Evolutionary conservation across 176 grass and related monocot genomes (phyloP), one percentile per base, ranked within the genome.

Genomic region (Pontederia crassipes): DNA sequence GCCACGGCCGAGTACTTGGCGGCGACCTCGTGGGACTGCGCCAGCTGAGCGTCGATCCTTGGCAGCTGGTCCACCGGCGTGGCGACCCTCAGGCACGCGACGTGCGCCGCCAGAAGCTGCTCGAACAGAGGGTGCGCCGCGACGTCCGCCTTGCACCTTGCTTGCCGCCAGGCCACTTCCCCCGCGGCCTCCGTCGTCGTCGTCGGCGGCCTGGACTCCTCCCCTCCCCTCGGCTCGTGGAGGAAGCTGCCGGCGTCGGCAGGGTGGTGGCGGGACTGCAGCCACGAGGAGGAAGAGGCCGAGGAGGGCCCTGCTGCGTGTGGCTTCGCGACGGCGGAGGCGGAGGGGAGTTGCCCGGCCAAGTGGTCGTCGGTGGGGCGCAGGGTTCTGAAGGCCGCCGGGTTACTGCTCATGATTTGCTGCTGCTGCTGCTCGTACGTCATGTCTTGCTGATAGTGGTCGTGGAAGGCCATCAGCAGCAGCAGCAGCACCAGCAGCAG

Each of bases 21-120:
- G n/a, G 61, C 69, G 27, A 72, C 56, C 12, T 72, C 46, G 29
- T 61, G 57, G 28, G 69, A 72, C 57, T 53, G 69, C 8, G 58
- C 69, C 24, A 72, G 69, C 57, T 72, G 69, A 13, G 48, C 57
- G 48, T 72, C 69, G 57, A 72, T 72, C 48, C 69, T 14, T 9
- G 57, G 57, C 35, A 72, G 48, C 69, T 72, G 69, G 69, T 72
- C 69, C 57, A 72, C 69, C 57, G 69, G 69, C 57, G 69, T 72
- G 20, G 69, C 69, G 13, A 72, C 35, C 46, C 57, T 47, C 13
- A 72, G 47, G 69, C 69, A 72, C 47, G 69, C 55, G 24, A 72
- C 69, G 47, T 72, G 69, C 28, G 48, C 69, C 57, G 69, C 50
- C 57, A 72, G 48, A 26, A 72, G 57, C 57, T 72, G 57, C 69